Evolutionary conservation across 2,329 filamentous ascomycete genomes (phyloP).

Genomic region (Trichoderma afroharzianum): DNA sequence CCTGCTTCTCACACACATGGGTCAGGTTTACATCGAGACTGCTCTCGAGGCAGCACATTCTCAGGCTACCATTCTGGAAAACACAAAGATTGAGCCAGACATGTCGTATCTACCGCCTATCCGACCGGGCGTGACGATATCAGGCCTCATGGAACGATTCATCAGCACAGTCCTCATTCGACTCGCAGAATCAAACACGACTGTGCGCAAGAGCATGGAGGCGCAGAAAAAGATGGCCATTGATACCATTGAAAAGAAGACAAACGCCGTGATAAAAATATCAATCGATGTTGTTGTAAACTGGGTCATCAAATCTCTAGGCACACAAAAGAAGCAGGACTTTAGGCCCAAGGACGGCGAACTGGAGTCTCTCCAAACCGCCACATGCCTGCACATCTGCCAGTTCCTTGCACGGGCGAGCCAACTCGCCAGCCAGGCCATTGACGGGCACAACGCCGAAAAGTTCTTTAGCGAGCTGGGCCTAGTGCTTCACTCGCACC

Average conservation of each 20-base stretch:
- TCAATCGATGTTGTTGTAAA: slow-evolving; percentile 66
- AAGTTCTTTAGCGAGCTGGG: slow-evolving; percentile 82
- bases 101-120: slow-evolving; percentile 76
- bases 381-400: slow-evolving; percentile 77
- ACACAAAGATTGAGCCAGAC: slow-evolving; percentile 79
- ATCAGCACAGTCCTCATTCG: slow-evolving; percentile 87
- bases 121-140: slow-evolving; percentile 78
- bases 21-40: slow-evolving; percentile 72
- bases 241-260: slow-evolving; percentile 78
- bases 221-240: slow-evolving; percentile 72
- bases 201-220: slow-evolving; percentile 84
- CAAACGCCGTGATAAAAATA: slow-evolving; percentile 57
- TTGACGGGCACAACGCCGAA: slow-evolving; percentile 81
- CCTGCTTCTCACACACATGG: slow-evolving; percentile 81
- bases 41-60: slow-evolving; percentile 68
- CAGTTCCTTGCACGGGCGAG: slow-evolving; percentile 72
- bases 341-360: slow-evolving; percentile 84
- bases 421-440: slow-evolving; percentile 58
- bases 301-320: slow-evolving; percentile 70
- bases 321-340: slow-evolving; percentile 80
- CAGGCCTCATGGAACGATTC: slow-evolving; percentile 89
- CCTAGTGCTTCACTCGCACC: slow-evolving; percentile 68
- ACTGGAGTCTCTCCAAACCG: slow-evolving; percentile 76
- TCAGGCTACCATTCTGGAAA: slow-evolving; percentile 71
- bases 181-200: slow-evolving; percentile 83